Evolutionary conservation across 768 basidiomycete genomes (phyloP).

Genomic region (Lyophyllum atratum): DNA sequence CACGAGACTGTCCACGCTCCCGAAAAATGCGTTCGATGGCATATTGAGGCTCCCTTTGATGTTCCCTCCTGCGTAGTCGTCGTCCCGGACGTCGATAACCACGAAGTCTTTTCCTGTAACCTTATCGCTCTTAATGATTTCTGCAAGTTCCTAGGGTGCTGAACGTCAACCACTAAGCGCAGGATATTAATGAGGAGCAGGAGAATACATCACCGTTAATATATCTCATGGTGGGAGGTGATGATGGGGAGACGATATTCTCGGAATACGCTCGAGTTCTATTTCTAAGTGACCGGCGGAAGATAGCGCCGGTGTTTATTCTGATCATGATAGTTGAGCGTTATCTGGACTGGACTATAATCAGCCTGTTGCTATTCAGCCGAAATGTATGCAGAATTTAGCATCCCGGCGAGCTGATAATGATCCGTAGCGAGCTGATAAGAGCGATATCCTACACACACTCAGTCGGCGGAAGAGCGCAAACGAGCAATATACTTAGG

Average conservation of each 20-base stretch:
- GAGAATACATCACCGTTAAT: constrained; percentile 21
- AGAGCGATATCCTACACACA: too few species aligned
- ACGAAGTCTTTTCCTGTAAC: constrained; percentile 65
- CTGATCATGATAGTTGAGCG: constrained; percentile 5
- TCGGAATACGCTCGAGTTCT: not conserved
- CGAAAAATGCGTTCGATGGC: constrained; percentile 63
- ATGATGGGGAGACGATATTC: not conserved
- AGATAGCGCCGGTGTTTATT: not conserved
- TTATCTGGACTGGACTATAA: too few species aligned
- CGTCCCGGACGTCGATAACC: constrained; percentile 85
- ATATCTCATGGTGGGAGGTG: constrained; percentile 19
- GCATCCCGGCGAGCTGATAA: too few species aligned
- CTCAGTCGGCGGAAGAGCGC: too few species aligned
- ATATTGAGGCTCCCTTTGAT: constrained; percentile 64
- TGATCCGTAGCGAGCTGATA: too few species aligned
- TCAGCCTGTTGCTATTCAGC: too few species aligned
- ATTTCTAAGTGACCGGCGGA: not conserved
- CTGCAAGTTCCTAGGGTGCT: constrained; percentile 61
- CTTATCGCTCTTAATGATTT: constrained; percentile 67
- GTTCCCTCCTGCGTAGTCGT: constrained; percentile 78
- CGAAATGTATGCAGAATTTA: not conserved
- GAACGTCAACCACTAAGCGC: not conserved
- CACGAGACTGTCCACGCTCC: constrained; percentile 59
- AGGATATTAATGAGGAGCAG: not conserved
- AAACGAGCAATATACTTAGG: too few species aligned